Conservation (phyloP, 306 rosid genomes). For the Fragaria vesca region DNA sequence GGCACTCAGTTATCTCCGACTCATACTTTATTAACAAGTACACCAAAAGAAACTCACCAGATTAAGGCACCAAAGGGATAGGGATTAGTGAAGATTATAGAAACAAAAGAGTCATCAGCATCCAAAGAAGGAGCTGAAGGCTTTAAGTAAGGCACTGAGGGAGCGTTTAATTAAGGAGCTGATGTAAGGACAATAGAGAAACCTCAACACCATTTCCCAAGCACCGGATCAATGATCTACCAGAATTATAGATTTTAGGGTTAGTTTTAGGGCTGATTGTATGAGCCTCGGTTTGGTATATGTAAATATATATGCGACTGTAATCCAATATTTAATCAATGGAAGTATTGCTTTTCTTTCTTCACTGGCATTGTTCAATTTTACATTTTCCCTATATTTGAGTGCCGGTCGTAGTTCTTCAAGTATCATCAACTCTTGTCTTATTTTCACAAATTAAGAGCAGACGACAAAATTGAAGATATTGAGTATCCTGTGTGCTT, state of each 20-base stretch:
- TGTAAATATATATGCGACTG: background rate
- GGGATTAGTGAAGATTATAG: too few relatives aligned
- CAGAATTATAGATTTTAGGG: background rate
- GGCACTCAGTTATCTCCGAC: too few relatives aligned
- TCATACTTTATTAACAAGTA: too few relatives aligned
- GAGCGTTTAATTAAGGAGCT: too few relatives aligned
- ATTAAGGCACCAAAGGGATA: too few relatives aligned
- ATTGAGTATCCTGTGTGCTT: background rate
- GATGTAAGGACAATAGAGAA: too few relatives aligned
- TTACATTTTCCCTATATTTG: background rate
- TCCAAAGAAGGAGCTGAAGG: too few relatives aligned
- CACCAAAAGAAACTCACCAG: too few relatives aligned
- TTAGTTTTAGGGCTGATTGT: background rate
- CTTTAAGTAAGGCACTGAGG: too few relatives aligned
- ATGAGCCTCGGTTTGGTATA: background rate
- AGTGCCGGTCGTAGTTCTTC: background rate
- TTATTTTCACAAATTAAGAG: background rate
- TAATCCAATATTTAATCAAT: background rate
- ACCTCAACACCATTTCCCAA: too few relatives aligned
- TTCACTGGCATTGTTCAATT: background rate
- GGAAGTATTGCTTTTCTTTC: background rate
- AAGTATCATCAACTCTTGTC: background rate
- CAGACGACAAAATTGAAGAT: background rate
- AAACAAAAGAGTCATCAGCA: too few relatives aligned
- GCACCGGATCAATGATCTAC: background rate